Base-by-base conservation (phyloP, 2,329 filamentous ascomycete species). In the Orbilia oligospora region DNA sequence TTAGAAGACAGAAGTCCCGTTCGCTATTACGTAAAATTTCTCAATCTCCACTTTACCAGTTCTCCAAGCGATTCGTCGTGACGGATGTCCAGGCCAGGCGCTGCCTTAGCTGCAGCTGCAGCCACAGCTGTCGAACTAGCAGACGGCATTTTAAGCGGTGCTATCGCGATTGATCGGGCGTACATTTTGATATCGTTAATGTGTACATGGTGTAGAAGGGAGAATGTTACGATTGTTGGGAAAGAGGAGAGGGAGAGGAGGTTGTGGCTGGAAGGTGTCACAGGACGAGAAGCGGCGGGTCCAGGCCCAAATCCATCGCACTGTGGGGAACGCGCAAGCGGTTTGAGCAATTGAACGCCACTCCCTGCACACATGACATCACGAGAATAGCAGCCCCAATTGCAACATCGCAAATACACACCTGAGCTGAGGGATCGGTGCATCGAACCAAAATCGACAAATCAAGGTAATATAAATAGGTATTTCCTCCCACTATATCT, bases 1-100 rank as follows among this genome's bases (percentile, higher is more conserved):
- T 51, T 27, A 36, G 18, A 61, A 44, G 20, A 30, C 20, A n/a
- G 9, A 51, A 51, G 4, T 36, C n/a, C 18, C 27, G 3, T 30
- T 67, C 10, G 63, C 65, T 46, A 36, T 70, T 56, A 56, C 51
- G 44, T 44, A 70, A 58, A 49, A 38, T 22, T 22, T 58, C 33
- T 18, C 4, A 53, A 46, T 67, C 49, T 63, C 51, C 36, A 30
- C 61, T 30, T 69, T 67, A 78, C 75, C n/a, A 78, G 75, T 18
- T 78, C 75, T 33, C 75, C 75, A 18, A 78, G 75, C 12, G 70
- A 71, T 24, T 71, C 75, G 27, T 78, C 75, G 1, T 72, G 75
- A 16, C 55, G 63, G 46, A 78, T 72, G 10, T 78, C 67, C 0
- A 78, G 41, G 18, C 27, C 38, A 5, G 63, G 68, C 12, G 27